Percentiles rank a stretch among this genome's conserved stretches.
Conservation (phyloP, 805 yeast genomes). For the Helenozyma baotianmanensis region DNA sequence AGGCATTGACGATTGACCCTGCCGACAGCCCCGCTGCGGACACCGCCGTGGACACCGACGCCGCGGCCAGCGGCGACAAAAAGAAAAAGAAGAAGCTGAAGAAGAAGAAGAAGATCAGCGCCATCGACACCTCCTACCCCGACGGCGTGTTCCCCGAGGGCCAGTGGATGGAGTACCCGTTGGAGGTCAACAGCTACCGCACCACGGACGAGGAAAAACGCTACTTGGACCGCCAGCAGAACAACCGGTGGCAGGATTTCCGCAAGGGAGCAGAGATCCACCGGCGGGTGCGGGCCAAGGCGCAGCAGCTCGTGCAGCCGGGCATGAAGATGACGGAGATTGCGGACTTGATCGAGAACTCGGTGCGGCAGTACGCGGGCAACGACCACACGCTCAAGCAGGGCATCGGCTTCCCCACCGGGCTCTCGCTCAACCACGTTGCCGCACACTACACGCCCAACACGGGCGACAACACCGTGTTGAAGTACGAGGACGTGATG, state of each 20-base stretch:
- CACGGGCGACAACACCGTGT: constrained; percentile 81
- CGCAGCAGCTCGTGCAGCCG: constrained; percentile 70
- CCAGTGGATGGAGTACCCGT: constrained; percentile 74
- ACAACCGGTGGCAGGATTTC: constrained; percentile 74
- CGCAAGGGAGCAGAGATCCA: constrained; percentile 97
- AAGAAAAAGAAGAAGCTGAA: constrained; percentile 48
- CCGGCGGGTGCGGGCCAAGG: constrained; percentile 80
- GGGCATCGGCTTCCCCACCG: constrained; percentile 99
- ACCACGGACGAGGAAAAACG: constrained; percentile 85
- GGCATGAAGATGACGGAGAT: constrained; percentile 91
- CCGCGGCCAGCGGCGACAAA: constrained; percentile 17
- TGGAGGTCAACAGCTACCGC: constrained; percentile 61
- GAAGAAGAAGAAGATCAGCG: constrained; percentile 48
- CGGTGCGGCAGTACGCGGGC: constrained; percentile 69
- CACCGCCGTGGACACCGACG: constrained; percentile 18
- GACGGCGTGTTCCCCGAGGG: constrained; percentile 81
- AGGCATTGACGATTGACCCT: constrained; percentile 7
- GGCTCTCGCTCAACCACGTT: constrained; percentile 84
- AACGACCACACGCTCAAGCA: constrained; percentile 61
- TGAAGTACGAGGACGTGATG: constrained; percentile 86
- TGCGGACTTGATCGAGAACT: constrained; percentile 84
- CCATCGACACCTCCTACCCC: constrained; percentile 64
- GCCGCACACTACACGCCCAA: constrained; percentile 99
- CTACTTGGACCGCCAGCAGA: constrained; percentile 62
- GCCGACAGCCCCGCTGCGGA: constrained; percentile 19